Percentiles rank a stretch among this genome's conserved stretches.
These are phyloP conservation scores for Gaultheria prostrata DNA, from an alignment of 148 eudicot species.

Conservation along the genomic window DNA sequence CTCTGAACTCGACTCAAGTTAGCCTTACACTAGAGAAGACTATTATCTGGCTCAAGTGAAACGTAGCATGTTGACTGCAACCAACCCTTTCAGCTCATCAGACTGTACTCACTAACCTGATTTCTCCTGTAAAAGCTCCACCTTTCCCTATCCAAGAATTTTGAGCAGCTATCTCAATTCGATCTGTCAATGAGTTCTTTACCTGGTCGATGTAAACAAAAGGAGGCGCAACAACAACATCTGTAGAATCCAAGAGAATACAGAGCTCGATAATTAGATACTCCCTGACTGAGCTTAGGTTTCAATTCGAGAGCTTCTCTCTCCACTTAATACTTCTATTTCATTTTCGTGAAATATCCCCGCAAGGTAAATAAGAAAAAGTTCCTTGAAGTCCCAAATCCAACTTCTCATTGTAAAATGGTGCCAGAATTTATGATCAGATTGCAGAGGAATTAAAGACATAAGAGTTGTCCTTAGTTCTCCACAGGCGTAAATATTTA, in stretches of 20 bases:
- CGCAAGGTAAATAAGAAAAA: not conserved
- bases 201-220: conserved; percentile 88
- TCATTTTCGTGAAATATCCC: not conserved
- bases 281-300: not conserved
- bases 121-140: conserved; percentile 97
- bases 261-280: not conserved
- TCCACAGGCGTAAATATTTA: not conserved
- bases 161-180: conserved; percentile 85
- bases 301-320: not conserved
- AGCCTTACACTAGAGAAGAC: not conserved
- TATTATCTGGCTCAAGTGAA: not conserved
- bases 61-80: conserved; percentile 8
- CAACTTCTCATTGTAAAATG: not conserved
- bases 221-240: conserved; percentile 93
- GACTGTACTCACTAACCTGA: conserved; percentile 49
- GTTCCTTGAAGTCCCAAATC: not conserved
- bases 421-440: not conserved
- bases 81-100: not conserved
- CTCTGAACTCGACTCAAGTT: not conserved
- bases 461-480: not conserved
- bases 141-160: conserved; percentile 95
- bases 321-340: not conserved
- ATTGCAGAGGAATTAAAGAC: not conserved
- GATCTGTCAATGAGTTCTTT: conserved; percentile 66
- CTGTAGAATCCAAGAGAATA: conserved; percentile 36